These are phyloP conservation scores for Halenospora varia DNA, from an alignment of 495 filamentous ascomycete species.

Conservation along the genomic window DNA sequence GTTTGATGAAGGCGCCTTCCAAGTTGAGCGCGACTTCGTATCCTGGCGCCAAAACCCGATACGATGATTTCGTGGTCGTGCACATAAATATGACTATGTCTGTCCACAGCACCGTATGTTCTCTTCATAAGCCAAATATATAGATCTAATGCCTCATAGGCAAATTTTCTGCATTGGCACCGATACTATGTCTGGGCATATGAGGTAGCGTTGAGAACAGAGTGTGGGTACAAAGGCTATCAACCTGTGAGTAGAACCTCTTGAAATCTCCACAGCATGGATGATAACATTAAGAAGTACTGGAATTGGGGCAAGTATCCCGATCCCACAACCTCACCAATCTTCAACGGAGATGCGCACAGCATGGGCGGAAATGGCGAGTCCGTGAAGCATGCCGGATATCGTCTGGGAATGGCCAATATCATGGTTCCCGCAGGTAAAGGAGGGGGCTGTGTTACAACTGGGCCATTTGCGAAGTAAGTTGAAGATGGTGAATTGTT, in stretches of 20 bases:
- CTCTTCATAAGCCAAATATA: background rate
- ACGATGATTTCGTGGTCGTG: constrained; percentile 67
- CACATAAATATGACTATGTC: constrained; percentile 60
- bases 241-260: constrained; percentile 20
- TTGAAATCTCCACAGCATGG: background rate
- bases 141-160: constrained; percentile 20
- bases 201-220: constrained; percentile 61
- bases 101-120: constrained; percentile 51
- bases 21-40: constrained; percentile 29
- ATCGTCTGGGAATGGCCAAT: constrained; percentile 14
- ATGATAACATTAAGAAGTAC: constrained; percentile 5
- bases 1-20: constrained; percentile 50
- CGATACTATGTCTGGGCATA: constrained; percentile 62
- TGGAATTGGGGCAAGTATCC: constrained; percentile 52
- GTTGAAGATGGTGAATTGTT: background rate
- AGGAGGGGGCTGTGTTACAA: constrained; percentile 60
- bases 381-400: constrained; percentile 28
- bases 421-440: constrained; percentile 32
- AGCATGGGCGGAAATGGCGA: constrained; percentile 60
- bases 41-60: constrained; percentile 36
- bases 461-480: constrained; percentile 48
- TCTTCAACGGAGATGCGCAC: constrained; percentile 59
- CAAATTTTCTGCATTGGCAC: constrained; percentile 69
- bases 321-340: constrained; percentile 46
- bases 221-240: constrained; percentile 63